Evolutionary conservation across 768 basidiomycete species (phyloP), one percentile per base, ranked within the genome.

Genomic region (Tulasnella sp.): DNA sequence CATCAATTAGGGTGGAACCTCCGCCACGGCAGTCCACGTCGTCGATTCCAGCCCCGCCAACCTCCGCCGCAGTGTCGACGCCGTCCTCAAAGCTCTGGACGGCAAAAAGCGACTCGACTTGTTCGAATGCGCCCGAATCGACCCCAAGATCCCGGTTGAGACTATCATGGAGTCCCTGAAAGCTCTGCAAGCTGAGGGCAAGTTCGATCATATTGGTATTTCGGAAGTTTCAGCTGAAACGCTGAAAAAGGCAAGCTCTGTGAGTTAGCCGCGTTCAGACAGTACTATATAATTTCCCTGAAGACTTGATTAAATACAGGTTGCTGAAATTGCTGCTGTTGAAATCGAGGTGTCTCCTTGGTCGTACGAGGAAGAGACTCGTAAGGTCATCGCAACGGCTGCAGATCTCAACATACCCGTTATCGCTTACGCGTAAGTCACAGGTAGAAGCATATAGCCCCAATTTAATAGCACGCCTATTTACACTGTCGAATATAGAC

Each of bases 331-430:
- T 80, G 83, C 85, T 34, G 84, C 85, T 73, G 84, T 86, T 10
- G 92, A 93, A 83, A 91, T 92, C 75, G 93, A 93, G 83, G 85
- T 91, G 58, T 91, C 90, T 82, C 81, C 85, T n/a, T 86, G 85
- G 84, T 82, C 84, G 0, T 83, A 83, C 79, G 85, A 86, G 74
- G 77, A 79, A 16, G 83, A 84, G 52, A 84, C 84, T 27, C 68
- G 52, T 48, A 81, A 79, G 34, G 77, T 91, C 16, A 87, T 92
- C 79, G 86, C 86, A 0, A 87, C 89, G 1, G 89, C 90, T 10
- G 84, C 86, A 74, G 89, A 91, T 80, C 87, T 91, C n/a, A 88
- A 88, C 0, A 86, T 92, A 73, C 84, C 90, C 3, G 87, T 92
- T 21, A 83, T 89, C 14, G 91, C 88, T 39, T 92, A 93, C 82